phyloP scores from a whole-genome alignment of 495 filamentous ascomycete genomes.

The Neurospora africana region DNA sequence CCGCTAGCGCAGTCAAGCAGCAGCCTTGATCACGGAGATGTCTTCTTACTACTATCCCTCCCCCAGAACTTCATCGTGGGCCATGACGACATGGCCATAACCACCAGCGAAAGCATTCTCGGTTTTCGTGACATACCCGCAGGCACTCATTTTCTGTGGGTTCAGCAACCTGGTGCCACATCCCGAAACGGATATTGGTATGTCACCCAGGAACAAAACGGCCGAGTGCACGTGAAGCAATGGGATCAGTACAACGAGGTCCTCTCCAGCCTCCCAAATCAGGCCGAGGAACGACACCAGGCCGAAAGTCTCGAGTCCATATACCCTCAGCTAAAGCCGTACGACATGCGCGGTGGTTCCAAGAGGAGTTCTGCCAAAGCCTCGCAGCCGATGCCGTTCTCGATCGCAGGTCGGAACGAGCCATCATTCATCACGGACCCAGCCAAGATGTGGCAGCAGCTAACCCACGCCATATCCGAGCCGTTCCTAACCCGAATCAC shows the following conservation, averaged over 20 bases:
- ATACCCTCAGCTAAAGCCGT: slow-evolving; percentile 28
- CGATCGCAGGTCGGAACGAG: slow-evolving; percentile 1
- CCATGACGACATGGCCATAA: slow-evolving; percentile 34
- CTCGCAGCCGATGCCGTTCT: not conserved
- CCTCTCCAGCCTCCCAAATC: slow-evolving; percentile 28
- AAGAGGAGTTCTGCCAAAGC: not conserved
- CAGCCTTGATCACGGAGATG: slow-evolving; percentile 27
- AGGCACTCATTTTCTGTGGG: slow-evolving; percentile 48
- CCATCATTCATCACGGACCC: slow-evolving; percentile 5
- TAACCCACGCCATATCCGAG: slow-evolving; percentile 42
- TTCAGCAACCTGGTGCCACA: slow-evolving; percentile 38
- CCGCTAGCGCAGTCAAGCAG: not conserved
- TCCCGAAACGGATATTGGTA: slow-evolving; percentile 54
- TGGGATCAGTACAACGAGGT: slow-evolving; percentile 49
- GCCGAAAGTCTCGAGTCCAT: slow-evolving; percentile 24
- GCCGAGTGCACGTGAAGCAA: slow-evolving; percentile 42
- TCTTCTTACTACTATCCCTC: slow-evolving; percentile 32
- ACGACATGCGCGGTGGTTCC: slow-evolving; percentile 13
- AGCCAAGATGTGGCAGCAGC: slow-evolving; percentile 24
- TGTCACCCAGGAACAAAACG: slow-evolving; percentile 21
- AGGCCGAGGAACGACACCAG: slow-evolving; percentile 26
- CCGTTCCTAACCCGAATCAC: slow-evolving; percentile 39
- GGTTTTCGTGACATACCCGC: slow-evolving; percentile 52
- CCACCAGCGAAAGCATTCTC: slow-evolving; percentile 26
- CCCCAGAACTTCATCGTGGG: slow-evolving; percentile 33